Base-by-base conservation (phyloP, 2,329 filamentous ascomycete genomes). In the Aspergillus pseudoglaucus region DNA sequence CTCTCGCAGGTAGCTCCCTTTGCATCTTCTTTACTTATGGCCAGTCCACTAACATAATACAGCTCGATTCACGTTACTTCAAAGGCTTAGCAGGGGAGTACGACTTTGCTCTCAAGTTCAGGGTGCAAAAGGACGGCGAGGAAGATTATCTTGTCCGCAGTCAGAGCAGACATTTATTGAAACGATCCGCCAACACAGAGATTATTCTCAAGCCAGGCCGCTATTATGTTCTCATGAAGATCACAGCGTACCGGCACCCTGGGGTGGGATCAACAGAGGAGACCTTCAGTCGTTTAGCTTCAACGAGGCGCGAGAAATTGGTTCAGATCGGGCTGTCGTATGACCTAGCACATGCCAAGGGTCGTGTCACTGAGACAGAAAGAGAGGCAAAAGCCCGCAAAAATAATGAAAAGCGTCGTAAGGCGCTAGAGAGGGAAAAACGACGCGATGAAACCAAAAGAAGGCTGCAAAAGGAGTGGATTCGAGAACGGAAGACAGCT, bases 211-310 rank as follows among this genome's bases (percentile, higher is more conserved):
- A 87, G 17, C 78, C 84, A 0, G 88, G 88, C 9, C 81, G 79
- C 39, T 94, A 94, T 66, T 81, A 80, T 6, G 81, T 94, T 4
- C 75, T 88, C 18, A 78, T 91, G 64, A 89, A 87, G 62, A 78
- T 93, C 49, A 82, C 83, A 6, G 86, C 86, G 1, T 77, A 76
- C 15, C 79, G 84, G n/a, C 59, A 69, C 8, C 59, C 66, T 4
- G 63, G 75, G 22, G 69, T 76, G 7, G 67, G 72, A 1, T 74
- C 78, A 0, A 78, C 86, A 14, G 84, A 89, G 53, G 78, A 88
- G 33, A 81, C 86, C 1, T 80, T 91, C 20, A 78, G 81, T 44
- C 73, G 76, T 6, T 80, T 82, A 47, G 86, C 83, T 47, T 79
- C 80, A 45, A 72, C 72, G 3, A 69, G 73, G 32, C 81, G 87